Evolutionary conservation across 2,329 filamentous ascomycete species (phyloP).

Genomic region (Trichoderma aggressivum): DNA sequence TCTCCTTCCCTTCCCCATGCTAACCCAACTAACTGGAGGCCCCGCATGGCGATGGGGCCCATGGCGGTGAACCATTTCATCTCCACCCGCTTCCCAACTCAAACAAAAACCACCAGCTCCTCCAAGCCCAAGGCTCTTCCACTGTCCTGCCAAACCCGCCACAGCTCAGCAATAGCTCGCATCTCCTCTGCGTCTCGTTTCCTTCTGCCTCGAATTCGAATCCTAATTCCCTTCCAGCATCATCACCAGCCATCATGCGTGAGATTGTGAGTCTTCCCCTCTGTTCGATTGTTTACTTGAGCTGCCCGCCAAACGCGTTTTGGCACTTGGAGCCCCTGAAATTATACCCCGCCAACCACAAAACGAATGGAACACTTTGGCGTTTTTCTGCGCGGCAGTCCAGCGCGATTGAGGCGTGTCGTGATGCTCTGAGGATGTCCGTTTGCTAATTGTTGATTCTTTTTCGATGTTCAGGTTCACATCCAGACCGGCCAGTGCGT

Average conservation of each 20-base stretch:
- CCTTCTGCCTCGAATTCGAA: slow-evolving; percentile 19
- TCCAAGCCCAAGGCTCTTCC: slow-evolving; percentile 16
- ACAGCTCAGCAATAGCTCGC: slow-evolving; percentile 34
- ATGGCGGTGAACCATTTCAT: slow-evolving; percentile 28
- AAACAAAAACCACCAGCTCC: slow-evolving; percentile 17
- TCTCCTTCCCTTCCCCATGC: slow-evolving; percentile 1
- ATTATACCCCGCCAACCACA: slow-evolving; percentile 30
- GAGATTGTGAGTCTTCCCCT: slow-evolving; percentile 58
- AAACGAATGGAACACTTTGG: neutral
- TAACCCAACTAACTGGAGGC: neutral
- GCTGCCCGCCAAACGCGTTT: slow-evolving; percentile 38
- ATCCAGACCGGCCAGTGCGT: slow-evolving; percentile 99
- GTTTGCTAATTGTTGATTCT: slow-evolving; percentile 52
- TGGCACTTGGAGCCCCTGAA: slow-evolving; percentile 34
- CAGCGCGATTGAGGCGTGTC: neutral
- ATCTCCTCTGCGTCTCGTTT: slow-evolving; percentile 17
- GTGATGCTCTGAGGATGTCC: slow-evolving; percentile 8
- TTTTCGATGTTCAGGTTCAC: slow-evolving; percentile 76
- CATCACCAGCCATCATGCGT: slow-evolving; percentile 54
- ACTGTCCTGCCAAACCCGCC: slow-evolving; percentile 28
- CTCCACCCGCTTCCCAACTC: slow-evolving; percentile 10
- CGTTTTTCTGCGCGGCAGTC: neutral
- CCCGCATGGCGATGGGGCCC: slow-evolving; percentile 20
- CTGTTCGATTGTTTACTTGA: neutral
- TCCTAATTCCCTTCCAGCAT: slow-evolving; percentile 26